These are phyloP conservation scores for Leccinum insigne DNA, from an alignment of 1,284 basidiomycete genomes.

Conservation along the genomic window DNA sequence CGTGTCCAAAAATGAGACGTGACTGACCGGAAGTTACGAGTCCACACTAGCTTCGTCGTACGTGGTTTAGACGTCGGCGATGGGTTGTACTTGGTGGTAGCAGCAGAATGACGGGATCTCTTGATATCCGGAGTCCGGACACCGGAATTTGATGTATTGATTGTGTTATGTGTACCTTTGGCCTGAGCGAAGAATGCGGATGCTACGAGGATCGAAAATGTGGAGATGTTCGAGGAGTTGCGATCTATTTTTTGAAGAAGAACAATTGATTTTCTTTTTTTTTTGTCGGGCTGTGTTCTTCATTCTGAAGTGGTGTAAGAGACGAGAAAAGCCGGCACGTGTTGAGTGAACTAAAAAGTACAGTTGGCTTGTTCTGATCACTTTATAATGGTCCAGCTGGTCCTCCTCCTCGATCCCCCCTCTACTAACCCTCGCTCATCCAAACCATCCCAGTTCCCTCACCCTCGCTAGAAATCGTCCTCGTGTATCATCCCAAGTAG, in stretches of 20 bases:
- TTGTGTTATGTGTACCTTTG: conserved; percentile 3
- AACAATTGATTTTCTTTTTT: too few species aligned
- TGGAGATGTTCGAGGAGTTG: background rate
- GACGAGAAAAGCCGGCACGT: conserved; percentile 19
- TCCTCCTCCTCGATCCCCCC: conserved; percentile 3
- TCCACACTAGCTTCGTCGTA: background rate
- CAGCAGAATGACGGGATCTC: background rate
- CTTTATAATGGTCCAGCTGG: conserved; percentile 28
- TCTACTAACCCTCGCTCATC: background rate
- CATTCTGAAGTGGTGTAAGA: background rate
- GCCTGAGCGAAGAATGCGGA: conserved; percentile 8
- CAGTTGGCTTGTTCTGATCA: conserved; percentile 30
- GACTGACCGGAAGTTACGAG: background rate
- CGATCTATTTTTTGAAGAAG: background rate
- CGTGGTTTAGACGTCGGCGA: background rate
- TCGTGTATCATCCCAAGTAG: conserved; percentile 5
- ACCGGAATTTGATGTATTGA: background rate
- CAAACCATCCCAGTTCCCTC: background rate
- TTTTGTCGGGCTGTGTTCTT: conserved; percentile 5
- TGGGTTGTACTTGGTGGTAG: background rate
- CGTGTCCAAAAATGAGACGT: background rate
- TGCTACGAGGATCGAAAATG: background rate
- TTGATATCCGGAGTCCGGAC: conserved; percentile 6
- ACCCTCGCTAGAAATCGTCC: background rate
- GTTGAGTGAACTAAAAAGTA: conserved; percentile 20